Conservation (phyloP, 176 grass and related monocot species). For the Alloteropsis semialata region DNA sequence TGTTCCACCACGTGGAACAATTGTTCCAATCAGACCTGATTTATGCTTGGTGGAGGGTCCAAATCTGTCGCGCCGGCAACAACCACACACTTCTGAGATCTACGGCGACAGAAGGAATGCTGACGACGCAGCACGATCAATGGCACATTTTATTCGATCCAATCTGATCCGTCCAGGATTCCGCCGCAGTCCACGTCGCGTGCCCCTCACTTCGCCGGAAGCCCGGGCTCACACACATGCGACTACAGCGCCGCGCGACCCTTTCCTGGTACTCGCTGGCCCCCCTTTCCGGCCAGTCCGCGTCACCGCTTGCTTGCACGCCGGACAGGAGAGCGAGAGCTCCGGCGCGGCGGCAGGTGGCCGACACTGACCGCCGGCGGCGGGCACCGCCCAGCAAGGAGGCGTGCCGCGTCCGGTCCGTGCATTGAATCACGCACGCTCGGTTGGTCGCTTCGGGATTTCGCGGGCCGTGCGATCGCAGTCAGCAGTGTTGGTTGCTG, state of each 20-base stretch:
- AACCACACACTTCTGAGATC: background rate
- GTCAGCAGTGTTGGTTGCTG: background rate
- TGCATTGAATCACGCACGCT: no score
- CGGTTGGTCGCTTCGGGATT: background rate
- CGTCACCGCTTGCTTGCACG: slow-evolving; percentile 12
- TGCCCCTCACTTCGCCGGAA: background rate
- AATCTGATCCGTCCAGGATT: background rate
- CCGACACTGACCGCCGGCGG: background rate
- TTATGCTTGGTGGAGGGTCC: no score
- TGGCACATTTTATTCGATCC: background rate
- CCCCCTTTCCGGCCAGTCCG: background rate
- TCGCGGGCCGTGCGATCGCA: background rate
- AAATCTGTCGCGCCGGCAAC: background rate
- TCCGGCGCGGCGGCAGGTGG: background rate
- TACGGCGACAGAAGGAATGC: background rate
- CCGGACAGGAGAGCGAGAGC: background rate
- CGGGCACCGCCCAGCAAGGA: background rate
- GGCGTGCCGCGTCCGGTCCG: background rate
- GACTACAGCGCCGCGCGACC: background rate
- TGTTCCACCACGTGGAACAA: no score
- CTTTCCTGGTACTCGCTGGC: background rate
- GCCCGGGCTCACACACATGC: background rate
- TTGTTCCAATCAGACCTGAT: no score
- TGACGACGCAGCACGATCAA: background rate
- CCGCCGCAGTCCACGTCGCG: background rate